Percentiles rank a stretch among this genome's conserved stretches.
Conservation (phyloP, 2,329 filamentous ascomycete species). For the Aureobasidium subglaciale region DNA sequence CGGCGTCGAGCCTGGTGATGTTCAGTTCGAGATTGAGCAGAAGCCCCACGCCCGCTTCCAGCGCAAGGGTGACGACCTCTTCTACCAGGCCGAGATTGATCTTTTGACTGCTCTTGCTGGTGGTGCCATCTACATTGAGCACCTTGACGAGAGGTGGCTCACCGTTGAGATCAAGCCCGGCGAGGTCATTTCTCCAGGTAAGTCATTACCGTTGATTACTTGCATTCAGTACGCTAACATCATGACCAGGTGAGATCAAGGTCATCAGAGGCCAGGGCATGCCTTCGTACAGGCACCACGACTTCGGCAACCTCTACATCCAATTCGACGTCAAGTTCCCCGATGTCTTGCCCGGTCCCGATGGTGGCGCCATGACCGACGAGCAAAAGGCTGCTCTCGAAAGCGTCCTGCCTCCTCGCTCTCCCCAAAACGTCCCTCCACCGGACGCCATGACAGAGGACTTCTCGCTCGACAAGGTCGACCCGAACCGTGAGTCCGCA, state of each 20-base stretch:
- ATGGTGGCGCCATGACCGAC: constrained; percentile 45
- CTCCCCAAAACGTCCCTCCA: constrained; percentile 61
- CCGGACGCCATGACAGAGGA: constrained; percentile 85
- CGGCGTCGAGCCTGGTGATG: constrained; percentile 86
- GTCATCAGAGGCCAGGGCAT: constrained; percentile 95
- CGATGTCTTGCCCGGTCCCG: constrained; percentile 39
- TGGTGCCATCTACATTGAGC: constrained; percentile 85
- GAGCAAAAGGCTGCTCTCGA: constrained; percentile 73
- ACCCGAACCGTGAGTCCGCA: constrained; percentile 55
- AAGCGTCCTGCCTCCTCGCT: constrained; percentile 69
- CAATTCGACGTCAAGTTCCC: constrained; percentile 98
- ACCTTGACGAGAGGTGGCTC: constrained; percentile 95
- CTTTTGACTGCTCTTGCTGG: constrained; percentile 90
- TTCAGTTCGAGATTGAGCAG: constrained; percentile 98
- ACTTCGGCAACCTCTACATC: constrained; percentile 92
- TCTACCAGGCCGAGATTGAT: constrained; percentile 93
- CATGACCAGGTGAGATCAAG: constrained; percentile 68
- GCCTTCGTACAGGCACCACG: constrained; percentile 92
- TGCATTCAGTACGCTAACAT: constrained; percentile 19
- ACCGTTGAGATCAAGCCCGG: constrained; percentile 87
- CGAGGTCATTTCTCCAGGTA: constrained; percentile 90
- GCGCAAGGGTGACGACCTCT: constrained; percentile 90
- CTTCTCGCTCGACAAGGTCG: constrained; percentile 78
- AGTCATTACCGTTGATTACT: constrained; percentile 33
- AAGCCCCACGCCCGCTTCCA: constrained; percentile 97